Base-by-base conservation (phyloP, 495 filamentous ascomycete species). In the Cladorrhinum samala region DNA sequence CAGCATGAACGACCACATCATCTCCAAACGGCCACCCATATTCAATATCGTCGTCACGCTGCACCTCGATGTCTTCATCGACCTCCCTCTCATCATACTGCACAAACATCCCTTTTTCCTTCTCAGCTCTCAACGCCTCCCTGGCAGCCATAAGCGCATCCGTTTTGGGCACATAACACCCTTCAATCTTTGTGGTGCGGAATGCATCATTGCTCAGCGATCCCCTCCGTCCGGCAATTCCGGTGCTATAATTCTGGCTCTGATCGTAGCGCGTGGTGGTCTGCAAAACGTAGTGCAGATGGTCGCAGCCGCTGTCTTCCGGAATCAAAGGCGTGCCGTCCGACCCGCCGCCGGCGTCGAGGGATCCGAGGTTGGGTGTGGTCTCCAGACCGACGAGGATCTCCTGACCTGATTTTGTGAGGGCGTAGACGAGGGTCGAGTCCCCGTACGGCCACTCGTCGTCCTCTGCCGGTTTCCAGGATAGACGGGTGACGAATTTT, bases 11-110 rank as follows among this genome's bases (percentile, higher is more conserved):
- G 0, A 71, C 42, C 3, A 70, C 66, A 7, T 76, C 70, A 7
- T 75, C 71, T 8, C 73, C 72, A 60, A 71, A 76, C 25, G 72
- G 73, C 73, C 72, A 76, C 27, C 61, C 59, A 20, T 37, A 36
- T 1, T 36, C 41, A n/a, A n/a, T n/a, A n/a, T n/a, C n/a, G n/a
- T n/a, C n/a, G n/a, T n/a, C n/a, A n/a, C n/a, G n/a, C 48, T 46
- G 18, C 27, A 44, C 47, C 53, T 39, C 27, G 17, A n/a, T 25
- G 42, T 25, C 11, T 18, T 50, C 33, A 4, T 50, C 53, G 11
- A 56, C 53, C 7, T 50, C 62, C 19, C 66, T 54, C 49, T 69
- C 67, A 24, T 76, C 72, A 30, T 71, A 74, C 60, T 76, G 66
- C 1, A 58, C 66, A 49, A 64, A 76, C 39, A 64, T 61, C 6